These are phyloP conservation scores for Chytriomyces hyalinus DNA, from an alignment of 192 early-diverging fungal species.

Conservation along the genomic window DNA sequence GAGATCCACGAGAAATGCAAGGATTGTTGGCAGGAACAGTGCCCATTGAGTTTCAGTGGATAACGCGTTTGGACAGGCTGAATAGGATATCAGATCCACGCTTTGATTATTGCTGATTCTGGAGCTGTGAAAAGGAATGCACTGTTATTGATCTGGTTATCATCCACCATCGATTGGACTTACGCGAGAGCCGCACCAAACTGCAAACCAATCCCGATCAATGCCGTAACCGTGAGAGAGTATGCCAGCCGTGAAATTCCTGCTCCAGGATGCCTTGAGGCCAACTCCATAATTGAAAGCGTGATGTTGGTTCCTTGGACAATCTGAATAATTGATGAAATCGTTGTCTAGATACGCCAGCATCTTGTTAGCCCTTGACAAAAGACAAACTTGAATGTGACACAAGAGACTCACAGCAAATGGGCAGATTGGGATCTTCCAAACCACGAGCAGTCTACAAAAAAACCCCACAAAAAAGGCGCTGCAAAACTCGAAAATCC, in stretches of 20 bases:
- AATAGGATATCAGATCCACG: conserved; percentile 14
- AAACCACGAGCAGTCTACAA: conserved; percentile 7
- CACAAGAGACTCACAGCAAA: conserved; percentile 24
- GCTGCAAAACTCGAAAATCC: conserved; percentile 12
- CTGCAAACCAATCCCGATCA: conserved; percentile 48
- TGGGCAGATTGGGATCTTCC: conserved; percentile 15
- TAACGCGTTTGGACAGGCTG: conserved; percentile 24
- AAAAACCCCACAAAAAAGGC: conserved; percentile 6
- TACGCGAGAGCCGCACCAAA: conserved; percentile 39
- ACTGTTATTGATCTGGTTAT: neutral
- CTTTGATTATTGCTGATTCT: conserved; percentile 6
- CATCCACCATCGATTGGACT: neutral
- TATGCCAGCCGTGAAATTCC: conserved; percentile 41
- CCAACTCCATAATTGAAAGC: conserved; percentile 44
- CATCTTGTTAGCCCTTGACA: conserved; percentile 2
- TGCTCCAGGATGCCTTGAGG: conserved; percentile 38
- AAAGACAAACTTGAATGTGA: conserved; percentile 25
- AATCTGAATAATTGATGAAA: conserved; percentile 39
- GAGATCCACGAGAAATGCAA: conserved; percentile 35
- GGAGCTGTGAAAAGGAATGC: neutral
- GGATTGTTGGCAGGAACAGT: conserved; percentile 40
- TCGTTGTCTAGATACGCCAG: neutral
- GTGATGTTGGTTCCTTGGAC: conserved; percentile 46
- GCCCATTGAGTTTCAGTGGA: neutral
- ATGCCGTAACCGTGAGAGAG: conserved; percentile 40